Percentiles rank a stretch among this genome's conserved stretches.
Evolutionary conservation across 2,329 filamentous ascomycete genomes (phyloP).

Genomic region (Corynespora cassiicola): DNA sequence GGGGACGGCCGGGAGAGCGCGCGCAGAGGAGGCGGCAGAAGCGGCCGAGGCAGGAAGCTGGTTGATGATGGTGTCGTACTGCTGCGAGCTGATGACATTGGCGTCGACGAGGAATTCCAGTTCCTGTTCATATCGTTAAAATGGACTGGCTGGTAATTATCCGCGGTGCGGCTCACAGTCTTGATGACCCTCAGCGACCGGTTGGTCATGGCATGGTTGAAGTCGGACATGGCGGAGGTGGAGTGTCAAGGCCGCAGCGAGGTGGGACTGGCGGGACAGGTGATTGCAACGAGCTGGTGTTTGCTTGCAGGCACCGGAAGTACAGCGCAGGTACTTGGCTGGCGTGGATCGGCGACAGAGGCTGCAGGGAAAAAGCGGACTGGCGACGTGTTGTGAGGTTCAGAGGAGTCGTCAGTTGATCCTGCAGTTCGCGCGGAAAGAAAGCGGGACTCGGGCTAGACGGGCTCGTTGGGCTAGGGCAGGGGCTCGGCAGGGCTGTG

Average conservation of each 20-base stretch:
- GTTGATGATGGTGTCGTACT: slow-evolving; percentile 76
- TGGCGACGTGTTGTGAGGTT: no score
- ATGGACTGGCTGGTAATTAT: not conserved
- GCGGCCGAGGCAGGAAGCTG: slow-evolving; percentile 76
- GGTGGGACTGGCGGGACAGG: slow-evolving; percentile 13
- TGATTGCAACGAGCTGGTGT: slow-evolving; percentile 19
- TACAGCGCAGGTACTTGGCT: no score
- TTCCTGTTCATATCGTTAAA: slow-evolving; percentile 65
- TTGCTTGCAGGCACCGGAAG: no score
- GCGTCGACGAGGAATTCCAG: slow-evolving; percentile 88
- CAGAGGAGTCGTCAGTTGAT: no score
- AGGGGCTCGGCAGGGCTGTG: slow-evolving; percentile 2
- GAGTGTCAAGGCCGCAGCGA: slow-evolving; percentile 4
- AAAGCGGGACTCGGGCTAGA: no score
- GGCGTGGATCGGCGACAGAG: no score
- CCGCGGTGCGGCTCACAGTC: slow-evolving; percentile 63
- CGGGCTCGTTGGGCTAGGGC: not conserved
- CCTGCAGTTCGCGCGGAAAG: no score
- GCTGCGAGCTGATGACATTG: slow-evolving; percentile 75
- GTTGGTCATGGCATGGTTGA: slow-evolving; percentile 71
- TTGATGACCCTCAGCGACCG: slow-evolving; percentile 87
- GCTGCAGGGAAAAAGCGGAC: no score
- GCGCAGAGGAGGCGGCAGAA: slow-evolving; percentile 70
- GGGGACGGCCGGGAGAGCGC: slow-evolving; percentile 28
- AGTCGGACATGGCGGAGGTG: slow-evolving; percentile 45